Evolutionary conservation across 768 basidiomycete species (phyloP), one percentile per base, ranked within the genome.

Genomic region (Tylopilus sp.): DNA sequence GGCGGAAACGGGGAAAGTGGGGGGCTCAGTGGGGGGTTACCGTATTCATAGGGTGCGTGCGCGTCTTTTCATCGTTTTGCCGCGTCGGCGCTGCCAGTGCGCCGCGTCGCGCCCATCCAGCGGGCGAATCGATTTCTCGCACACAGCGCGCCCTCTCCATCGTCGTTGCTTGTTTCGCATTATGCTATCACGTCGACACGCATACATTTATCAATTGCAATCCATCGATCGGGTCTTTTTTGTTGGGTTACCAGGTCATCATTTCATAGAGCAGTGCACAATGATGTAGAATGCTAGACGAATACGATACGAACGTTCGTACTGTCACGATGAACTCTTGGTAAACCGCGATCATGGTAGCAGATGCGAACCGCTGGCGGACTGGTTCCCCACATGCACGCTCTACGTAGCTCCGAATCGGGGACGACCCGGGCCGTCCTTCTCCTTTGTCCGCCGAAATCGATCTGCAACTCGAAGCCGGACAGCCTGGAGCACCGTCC

Each of bases 21-120:
- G 17, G 54, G 62, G 21, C 52, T 59, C 34, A 57, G 52, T 22
- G 66, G 59, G 8, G 67, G 58, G 14, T 52, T 68, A n/a, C 67
- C 69, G 7, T 71, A 70, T 26, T 70, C 69, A 45, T 71, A 61
- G 42, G 33, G 41, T 53, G 22, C 46, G 53, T 48, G 42, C 42
- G 41, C 29, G 13, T 22, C 28, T 31, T 37, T 24, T 45, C 43
- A 11, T 19, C 22, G 42, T 9, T 8, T 28, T 46, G 14, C 13
- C 13, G 9, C 17, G n/a, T 41, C n/a, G 36, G n/a, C n/a, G n/a
- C n/a, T n/a, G n/a, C n/a, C n/a, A n/a, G n/a, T 31, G 28, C 29
- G 21, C 21, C 40, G 13, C 36, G 37, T 29, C 41, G 11, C 16
- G 19, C 25, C 34, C 29, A 12, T 26, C 22, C 26, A 22, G 28